These are phyloP conservation scores for Centaurea solstitialis DNA, from an alignment of 129 eudicot species.

Conservation along the genomic window DNA sequence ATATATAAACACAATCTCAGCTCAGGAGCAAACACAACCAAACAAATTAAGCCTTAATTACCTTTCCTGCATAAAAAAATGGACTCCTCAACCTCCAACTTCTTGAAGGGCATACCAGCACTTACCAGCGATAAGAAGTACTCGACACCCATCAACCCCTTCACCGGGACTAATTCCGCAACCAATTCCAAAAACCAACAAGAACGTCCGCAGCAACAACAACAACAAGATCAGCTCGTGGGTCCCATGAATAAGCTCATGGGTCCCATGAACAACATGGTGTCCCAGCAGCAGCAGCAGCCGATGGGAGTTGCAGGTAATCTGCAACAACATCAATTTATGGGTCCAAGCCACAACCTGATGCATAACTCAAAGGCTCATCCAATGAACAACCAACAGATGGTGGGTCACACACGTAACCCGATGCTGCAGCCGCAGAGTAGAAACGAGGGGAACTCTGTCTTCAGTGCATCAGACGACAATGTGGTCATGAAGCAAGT, in stretches of 20 bases:
- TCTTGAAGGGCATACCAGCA: slow-evolving; percentile 25
- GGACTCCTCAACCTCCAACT: slow-evolving; percentile 24
- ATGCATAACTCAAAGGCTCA: slow-evolving; percentile 1
- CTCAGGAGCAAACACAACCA: neutral
- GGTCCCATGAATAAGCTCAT: slow-evolving; percentile 1
- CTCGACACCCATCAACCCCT: neutral
- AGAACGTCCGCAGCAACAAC: neutral
- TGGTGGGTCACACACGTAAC: slow-evolving; percentile 16
- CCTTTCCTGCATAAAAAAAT: neutral
- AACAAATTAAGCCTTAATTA: neutral
- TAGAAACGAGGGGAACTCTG: slow-evolving; percentile 31
- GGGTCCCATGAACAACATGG: slow-evolving; percentile 9
- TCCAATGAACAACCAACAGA: neutral
- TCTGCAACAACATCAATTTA: slow-evolving; percentile 12
- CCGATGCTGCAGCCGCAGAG: slow-evolving; percentile 23
- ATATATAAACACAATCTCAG: slow-evolving; percentile 15
- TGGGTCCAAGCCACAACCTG: slow-evolving; percentile 15
- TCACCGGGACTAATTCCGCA: neutral
- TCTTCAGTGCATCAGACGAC: slow-evolving; percentile 53
- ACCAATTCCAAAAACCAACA: slow-evolving; percentile 1
- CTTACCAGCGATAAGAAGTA: slow-evolving; percentile 21
- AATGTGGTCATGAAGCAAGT: slow-evolving; percentile 55
- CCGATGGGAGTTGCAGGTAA: neutral
- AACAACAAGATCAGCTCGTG: neutral
- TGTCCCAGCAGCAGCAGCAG: neutral